These are phyloP conservation scores for Letharia lupina DNA, from an alignment of 495 filamentous ascomycete genomes.

Conservation along the genomic window DNA sequence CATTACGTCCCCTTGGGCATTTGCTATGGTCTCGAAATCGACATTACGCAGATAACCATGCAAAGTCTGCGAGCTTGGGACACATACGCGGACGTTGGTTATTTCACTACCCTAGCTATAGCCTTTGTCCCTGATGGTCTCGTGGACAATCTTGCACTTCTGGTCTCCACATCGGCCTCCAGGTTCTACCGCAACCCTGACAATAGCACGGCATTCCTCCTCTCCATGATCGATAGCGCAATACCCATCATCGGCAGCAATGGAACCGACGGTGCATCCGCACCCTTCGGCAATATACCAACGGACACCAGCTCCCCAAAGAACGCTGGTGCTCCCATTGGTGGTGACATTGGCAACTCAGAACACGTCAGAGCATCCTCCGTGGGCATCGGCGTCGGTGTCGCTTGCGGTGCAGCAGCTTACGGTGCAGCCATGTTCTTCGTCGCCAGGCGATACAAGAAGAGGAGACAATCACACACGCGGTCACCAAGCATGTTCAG, in stretches of 20 bases:
- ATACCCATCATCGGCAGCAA: constrained; percentile 66
- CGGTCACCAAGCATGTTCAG: constrained; percentile 61
- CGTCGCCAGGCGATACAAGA: constrained; percentile 86
- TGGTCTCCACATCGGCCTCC: constrained; percentile 60
- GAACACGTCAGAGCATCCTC: constrained; percentile 60
- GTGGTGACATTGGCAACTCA: constrained; percentile 41
- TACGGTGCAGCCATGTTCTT: constrained; percentile 99
- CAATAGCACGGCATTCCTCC: constrained; percentile 53
- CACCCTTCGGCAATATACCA: constrained; percentile 27
- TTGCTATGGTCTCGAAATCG: constrained; percentile 51
- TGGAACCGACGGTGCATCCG: constrained; percentile 29
- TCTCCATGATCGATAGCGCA: constrained; percentile 72
- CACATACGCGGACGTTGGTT: constrained; percentile 58
- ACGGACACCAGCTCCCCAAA: constrained; percentile 21
- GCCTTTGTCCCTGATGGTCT: constrained; percentile 61
- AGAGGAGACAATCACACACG: constrained; percentile 69
- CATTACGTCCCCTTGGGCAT: constrained; percentile 67
- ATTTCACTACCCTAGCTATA: constrained; percentile 73
- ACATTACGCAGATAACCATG: constrained; percentile 49
- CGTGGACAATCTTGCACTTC: constrained; percentile 51
- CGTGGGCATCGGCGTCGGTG: constrained; percentile 74
- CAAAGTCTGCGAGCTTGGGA: constrained; percentile 70
- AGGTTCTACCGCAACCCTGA: constrained; percentile 63
- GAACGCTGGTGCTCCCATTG: constrained; percentile 39
- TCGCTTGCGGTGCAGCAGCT: constrained; percentile 70